These are phyloP conservation scores for Cornus florida DNA, from an alignment of 148 eudicot genomes.

Conservation along the genomic window DNA sequence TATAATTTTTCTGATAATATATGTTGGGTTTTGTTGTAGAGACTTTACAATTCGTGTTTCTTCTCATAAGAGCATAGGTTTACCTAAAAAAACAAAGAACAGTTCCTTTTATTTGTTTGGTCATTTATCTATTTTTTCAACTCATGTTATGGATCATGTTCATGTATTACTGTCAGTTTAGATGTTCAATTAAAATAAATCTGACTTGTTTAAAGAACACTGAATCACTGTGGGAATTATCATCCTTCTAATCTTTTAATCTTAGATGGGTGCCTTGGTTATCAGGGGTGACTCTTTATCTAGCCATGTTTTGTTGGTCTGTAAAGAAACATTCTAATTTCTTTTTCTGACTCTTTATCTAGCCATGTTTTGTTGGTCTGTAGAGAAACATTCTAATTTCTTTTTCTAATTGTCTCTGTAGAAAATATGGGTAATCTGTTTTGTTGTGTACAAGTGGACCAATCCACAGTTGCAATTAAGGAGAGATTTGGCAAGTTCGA, in stretches of 20 bases:
- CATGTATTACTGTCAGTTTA: not conserved
- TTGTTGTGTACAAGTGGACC: constrained; percentile 48
- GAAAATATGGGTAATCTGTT: constrained; percentile 29
- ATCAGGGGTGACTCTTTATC: not conserved
- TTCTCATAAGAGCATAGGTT: not conserved
- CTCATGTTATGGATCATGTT: not conserved
- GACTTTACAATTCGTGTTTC: too few species aligned
- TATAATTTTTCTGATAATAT: not conserved
- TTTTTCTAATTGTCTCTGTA: not conserved
- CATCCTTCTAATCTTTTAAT: too few species aligned
- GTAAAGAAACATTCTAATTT: not conserved
- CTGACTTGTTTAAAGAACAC: too few species aligned
- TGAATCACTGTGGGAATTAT: too few species aligned
- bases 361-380: not conserved
- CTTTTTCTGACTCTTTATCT: not conserved
- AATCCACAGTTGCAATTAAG: constrained; percentile 48
- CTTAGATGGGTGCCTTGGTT: too few species aligned
- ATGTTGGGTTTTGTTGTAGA: not conserved
- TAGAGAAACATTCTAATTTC: not conserved
- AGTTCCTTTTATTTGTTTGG: too few species aligned
- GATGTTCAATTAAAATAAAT: too few species aligned
- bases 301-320: not conserved
- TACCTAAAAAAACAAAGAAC: too few species aligned
- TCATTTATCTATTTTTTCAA: too few species aligned
- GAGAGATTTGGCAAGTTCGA: constrained; percentile 52